A percentile compares a stretch with the other conserved stretches of the same genome.
Conservation (phyloP, 495 filamentous ascomycete species). For the Aspergillus taichungensis region DNA sequence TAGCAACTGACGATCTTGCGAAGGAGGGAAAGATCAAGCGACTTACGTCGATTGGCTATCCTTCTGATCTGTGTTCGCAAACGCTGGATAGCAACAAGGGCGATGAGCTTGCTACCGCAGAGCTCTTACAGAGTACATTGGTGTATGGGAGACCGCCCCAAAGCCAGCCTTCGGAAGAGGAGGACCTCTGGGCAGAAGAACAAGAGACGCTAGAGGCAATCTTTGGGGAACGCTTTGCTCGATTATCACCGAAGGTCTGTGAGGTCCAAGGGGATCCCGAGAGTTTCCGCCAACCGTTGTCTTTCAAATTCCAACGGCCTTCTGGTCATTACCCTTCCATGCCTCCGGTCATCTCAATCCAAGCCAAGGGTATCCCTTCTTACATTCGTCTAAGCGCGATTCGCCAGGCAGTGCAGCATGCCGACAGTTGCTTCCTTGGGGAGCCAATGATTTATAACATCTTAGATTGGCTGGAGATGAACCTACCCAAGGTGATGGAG, state of each 20-base stretch:
- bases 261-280: constrained; percentile 49
- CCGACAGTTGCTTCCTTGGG: constrained; percentile 58
- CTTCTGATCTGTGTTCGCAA: constrained; percentile 69
- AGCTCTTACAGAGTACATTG: constrained; percentile 64
- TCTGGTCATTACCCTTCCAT: constrained; percentile 58
- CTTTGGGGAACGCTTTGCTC: constrained; percentile 55
- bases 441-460: constrained; percentile 85
- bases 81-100: constrained; percentile 56
- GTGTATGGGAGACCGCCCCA: constrained; percentile 17
- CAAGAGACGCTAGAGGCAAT: constrained; percentile 72
- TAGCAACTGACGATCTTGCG: constrained; percentile 69
- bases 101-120: constrained; percentile 73
- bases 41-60: constrained; percentile 75
- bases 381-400: constrained; percentile 89
- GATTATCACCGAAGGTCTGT: constrained; percentile 49
- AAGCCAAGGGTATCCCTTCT: constrained; percentile 61
- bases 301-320: constrained; percentile 45
- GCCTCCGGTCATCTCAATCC: constrained; percentile 65
- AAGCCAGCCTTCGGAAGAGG: constrained; percentile 12
- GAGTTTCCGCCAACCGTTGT: constrained; percentile 24
- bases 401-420: constrained; percentile 62
- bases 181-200: constrained; percentile 72
- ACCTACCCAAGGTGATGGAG: constrained; percentile 67
- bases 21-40: constrained; percentile 72
- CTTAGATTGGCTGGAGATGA: constrained; percentile 79